phyloP scores from a whole-genome alignment of 2,329 filamentous ascomycete species.

The Epichloe gansuensis region DNA sequence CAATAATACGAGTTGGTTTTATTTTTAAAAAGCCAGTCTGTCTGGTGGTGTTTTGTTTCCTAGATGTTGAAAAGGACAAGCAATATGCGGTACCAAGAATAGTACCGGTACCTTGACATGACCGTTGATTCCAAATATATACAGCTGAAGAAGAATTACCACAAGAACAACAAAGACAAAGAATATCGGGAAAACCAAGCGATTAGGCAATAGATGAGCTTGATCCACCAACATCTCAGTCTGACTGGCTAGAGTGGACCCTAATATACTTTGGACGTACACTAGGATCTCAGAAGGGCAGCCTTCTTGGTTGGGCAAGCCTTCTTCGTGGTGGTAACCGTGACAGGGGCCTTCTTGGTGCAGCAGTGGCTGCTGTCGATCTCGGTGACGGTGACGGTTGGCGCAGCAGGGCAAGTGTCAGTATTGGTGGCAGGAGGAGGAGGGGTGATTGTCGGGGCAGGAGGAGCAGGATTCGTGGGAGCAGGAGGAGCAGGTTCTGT shows the following conservation, averaged over 20 bases:
- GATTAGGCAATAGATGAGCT: too few species aligned
- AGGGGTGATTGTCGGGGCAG: not conserved
- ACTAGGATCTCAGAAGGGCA: not conserved
- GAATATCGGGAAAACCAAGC: too few species aligned
- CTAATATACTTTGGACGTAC: too few species aligned
- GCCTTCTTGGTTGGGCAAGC: not conserved
- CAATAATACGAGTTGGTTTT: too few species aligned
- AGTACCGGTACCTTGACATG: not conserved
- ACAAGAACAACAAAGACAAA: too few species aligned
- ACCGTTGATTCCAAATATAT: not conserved
- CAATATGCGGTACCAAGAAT: not conserved
- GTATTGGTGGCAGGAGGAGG: not conserved
- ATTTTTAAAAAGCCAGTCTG: too few species aligned
- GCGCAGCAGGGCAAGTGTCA: conserved; percentile 1
- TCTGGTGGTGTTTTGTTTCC: not conserved
- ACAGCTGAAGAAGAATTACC: not conserved
- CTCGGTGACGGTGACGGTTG: conserved; percentile 1
- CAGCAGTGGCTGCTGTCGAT: not conserved
- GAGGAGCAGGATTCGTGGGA: too few species aligned
- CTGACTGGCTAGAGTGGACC: too few species aligned
- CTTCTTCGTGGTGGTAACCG: conserved; percentile 1
- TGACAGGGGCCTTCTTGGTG: conserved; percentile 1
- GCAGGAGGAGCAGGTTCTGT: not conserved
- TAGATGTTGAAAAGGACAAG: not conserved
- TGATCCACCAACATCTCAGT: too few species aligned